Base-by-base conservation (phyloP, 805 yeast species). In the Spathaspora sp. region DNA sequence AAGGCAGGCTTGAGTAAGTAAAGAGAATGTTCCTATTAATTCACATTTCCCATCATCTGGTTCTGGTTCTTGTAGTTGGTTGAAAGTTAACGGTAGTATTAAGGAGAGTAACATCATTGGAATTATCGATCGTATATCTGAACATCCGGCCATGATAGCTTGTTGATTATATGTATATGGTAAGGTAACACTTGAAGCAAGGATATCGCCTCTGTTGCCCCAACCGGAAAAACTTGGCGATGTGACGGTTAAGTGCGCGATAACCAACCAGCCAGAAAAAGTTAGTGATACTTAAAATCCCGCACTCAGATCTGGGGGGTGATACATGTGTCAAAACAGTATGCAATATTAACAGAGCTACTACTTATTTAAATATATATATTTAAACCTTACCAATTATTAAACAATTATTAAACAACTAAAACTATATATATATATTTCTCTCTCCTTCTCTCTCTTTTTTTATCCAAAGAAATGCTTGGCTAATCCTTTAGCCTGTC, bases 11-110 rank as follows among this genome's bases (percentile, higher is more conserved):
- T 93, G 99, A 14, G 96, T 83, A 5, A 86, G 49, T 31, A 93
- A 73, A 0, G 97, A 89, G 52, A 91, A 87, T 2, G 97, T 93
- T 1, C 98, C 98, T 31, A 93, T 68, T 14, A 75, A 59, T 56
- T 73, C 78, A 60, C 79, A 75, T 51, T 73, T 71, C 48, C 68
- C 69, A 26, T 62, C 68, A 23, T 62, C 62, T 23, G 26, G 26
- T 23, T 23, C 26, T 6, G 26, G 26, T 4, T n/a, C n/a, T n/a
- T n/a, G 6, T 23, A 23, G 16, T 11, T n/a, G 11, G 14, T 35
- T 35, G 8, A 35, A 35, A 6, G 40, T n/a, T 8, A 35, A 35
- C 16, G 40, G 40, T 35, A 35, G 18, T 35, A 35, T 35, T 35
- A 35, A n/a, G 16, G 40, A 35, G 5, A 35, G 18, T 16, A 35